Conservation (phyloP, 2,329 filamentous ascomycete genomes). For the Penicillium oxalicum region DNA sequence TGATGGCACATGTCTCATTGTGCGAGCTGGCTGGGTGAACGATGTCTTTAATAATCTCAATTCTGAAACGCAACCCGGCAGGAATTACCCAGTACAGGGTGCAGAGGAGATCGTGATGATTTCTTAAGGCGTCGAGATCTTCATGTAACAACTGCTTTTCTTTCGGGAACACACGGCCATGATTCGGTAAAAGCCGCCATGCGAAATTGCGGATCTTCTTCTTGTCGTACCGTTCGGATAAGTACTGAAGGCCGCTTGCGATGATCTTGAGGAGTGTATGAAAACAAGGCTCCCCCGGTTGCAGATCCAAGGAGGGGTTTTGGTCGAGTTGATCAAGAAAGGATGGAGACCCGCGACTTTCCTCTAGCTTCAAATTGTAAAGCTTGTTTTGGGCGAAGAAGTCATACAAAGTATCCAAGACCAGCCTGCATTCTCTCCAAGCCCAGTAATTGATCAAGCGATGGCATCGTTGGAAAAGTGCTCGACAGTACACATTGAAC, state of each 20-base stretch:
- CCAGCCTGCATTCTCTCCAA: constrained; percentile 51
- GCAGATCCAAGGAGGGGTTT: constrained; percentile 40
- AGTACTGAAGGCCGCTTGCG: constrained; percentile 44
- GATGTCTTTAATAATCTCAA: constrained; percentile 48
- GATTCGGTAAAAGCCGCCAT: constrained; percentile 55
- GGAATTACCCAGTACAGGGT: constrained; percentile 56
- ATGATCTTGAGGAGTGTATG: constrained; percentile 56
- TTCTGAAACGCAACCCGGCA: constrained; percentile 46
- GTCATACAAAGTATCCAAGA: constrained; percentile 52
- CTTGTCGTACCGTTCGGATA: constrained; percentile 43
- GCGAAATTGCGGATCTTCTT: constrained; percentile 53
- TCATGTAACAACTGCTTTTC: constrained; percentile 48
- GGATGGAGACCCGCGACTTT: constrained; percentile 45
- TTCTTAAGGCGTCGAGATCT: constrained; percentile 53
- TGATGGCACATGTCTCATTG: constrained; percentile 54
- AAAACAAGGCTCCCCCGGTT: constrained; percentile 49
- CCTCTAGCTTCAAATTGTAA: constrained; percentile 48
- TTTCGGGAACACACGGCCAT: constrained; percentile 55
- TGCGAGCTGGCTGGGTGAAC: constrained; percentile 55
- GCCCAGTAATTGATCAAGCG: constrained; percentile 51
- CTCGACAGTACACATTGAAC: constrained; percentile 52
- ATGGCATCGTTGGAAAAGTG: constrained; percentile 48
- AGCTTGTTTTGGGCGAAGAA: constrained; percentile 53
- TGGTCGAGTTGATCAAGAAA: constrained; percentile 50
- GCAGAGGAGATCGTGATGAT: constrained; percentile 57